Evolutionary conservation across 129 eudicot species (phyloP).

Genomic region (Flaveria ramosissima): DNA sequence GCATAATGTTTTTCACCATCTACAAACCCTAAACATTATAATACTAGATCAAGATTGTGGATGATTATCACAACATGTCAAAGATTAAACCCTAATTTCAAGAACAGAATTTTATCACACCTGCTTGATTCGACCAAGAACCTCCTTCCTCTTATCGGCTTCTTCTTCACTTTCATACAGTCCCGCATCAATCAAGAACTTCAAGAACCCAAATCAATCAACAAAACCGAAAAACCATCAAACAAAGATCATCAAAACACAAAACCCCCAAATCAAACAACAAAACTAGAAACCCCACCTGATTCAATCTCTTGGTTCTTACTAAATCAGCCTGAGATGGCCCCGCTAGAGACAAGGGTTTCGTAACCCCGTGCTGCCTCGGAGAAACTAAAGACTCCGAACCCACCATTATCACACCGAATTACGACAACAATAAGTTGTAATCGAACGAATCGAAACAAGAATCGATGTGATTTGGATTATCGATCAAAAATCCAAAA

Average conservation of each 20-base stretch:
- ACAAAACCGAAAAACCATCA: not conserved
- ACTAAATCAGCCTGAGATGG: slow-evolving; percentile 50
- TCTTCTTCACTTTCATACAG: slow-evolving; percentile 73
- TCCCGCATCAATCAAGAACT: slow-evolving; percentile 78
- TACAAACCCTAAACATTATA: not conserved
- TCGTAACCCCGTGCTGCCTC: slow-evolving; percentile 68
- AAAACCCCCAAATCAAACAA: not conserved
- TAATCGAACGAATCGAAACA: not conserved
- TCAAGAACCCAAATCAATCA: not conserved
- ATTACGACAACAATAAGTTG: not conserved
- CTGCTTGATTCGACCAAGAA: slow-evolving; percentile 62
- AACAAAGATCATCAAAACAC: not conserved
- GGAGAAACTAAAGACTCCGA: slow-evolving; percentile 36
- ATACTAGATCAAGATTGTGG: not conserved
- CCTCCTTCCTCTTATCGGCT: slow-evolving; percentile 60
- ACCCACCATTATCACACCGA: slow-evolving; percentile 34
- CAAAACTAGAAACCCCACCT: slow-evolving; percentile 39
- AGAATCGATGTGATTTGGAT: too few relatives aligned
- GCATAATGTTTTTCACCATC: not conserved
- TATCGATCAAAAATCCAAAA: too few relatives aligned
- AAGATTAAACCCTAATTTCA: not conserved
- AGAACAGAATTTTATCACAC: slow-evolving; percentile 27
- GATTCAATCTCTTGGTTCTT: slow-evolving; percentile 55
- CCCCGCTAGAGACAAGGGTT: slow-evolving; percentile 61
- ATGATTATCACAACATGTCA: not conserved